phyloP scores from a whole-genome alignment of 345 rosid genomes.

The Crucihimalaya himalaica region DNA sequence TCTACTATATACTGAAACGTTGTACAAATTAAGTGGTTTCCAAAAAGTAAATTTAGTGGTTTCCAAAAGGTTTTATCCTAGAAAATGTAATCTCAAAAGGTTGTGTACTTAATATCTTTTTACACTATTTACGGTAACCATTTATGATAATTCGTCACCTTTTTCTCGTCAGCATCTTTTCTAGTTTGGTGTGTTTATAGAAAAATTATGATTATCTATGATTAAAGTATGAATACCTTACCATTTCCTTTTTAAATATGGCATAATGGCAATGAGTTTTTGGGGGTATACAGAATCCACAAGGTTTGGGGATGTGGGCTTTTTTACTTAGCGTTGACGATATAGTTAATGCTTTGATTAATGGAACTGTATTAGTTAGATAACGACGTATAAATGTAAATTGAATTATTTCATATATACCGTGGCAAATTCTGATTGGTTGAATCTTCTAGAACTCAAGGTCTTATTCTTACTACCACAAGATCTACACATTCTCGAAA shows the following conservation, averaged over 20 bases:
- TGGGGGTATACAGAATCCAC: constrained; percentile 22
- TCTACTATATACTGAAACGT: neutral
- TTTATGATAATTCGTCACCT: neutral
- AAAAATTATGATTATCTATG: neutral
- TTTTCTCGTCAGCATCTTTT: neutral
- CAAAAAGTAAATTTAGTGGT: neutral
- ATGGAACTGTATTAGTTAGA: constrained; percentile 30
- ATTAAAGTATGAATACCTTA: neutral
- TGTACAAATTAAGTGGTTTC: neutral
- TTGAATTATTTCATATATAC: constrained; percentile 2
- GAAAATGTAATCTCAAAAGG: constrained; percentile 12
- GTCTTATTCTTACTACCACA: constrained; percentile 40
- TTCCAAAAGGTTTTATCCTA: constrained; percentile 3
- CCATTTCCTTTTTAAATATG: neutral
- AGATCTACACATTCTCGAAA: constrained; percentile 45
- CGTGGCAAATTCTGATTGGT: constrained; percentile 38
- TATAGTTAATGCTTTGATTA: constrained; percentile 39
- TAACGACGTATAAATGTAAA: constrained; percentile 23
- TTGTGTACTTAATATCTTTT: neutral
- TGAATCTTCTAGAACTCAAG: constrained; percentile 33
- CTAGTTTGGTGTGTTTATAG: neutral
- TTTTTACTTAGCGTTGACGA: constrained; percentile 41
- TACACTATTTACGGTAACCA: neutral
- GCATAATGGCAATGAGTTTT: constrained; percentile 6
- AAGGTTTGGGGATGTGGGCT: constrained; percentile 27